Evolutionary conservation across 768 basidiomycete species (phyloP).

Genomic region (Leccinum boreale): DNA sequence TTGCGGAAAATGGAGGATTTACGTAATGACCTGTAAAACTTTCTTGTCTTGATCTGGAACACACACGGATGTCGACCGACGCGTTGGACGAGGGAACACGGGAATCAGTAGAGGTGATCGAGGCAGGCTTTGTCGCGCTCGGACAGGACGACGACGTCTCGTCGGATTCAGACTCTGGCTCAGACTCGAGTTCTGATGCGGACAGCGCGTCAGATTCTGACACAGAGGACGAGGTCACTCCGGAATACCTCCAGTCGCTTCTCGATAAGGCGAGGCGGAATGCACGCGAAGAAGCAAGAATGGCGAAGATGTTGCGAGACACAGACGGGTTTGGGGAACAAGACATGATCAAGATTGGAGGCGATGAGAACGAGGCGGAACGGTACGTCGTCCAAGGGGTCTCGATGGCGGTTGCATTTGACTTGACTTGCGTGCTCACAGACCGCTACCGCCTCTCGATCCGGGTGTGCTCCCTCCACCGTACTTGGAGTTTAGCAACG

Average conservation of each 20-base stretch:
- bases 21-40: constrained; percentile 12
- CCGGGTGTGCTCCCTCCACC: constrained; percentile 60
- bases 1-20: neutral
- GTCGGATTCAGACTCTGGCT: constrained; percentile 5
- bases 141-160: constrained; percentile 1
- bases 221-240: constrained; percentile 45
- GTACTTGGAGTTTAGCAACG: constrained; percentile 56
- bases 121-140: constrained; percentile 1
- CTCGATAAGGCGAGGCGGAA: constrained; percentile 60
- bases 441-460: constrained; percentile 61
- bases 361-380: constrained; percentile 30
- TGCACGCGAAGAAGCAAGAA: constrained; percentile 34
- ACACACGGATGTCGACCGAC: constrained; percentile 1
- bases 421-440: constrained; percentile 21
- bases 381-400: constrained; percentile 33
- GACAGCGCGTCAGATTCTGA: constrained; percentile 34
- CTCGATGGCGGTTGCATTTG: neutral
- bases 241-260: constrained; percentile 59
- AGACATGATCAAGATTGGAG: constrained; percentile 48
- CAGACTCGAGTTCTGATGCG: constrained; percentile 32
- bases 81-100: constrained; percentile 5
- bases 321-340: constrained; percentile 44
- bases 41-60: neutral
- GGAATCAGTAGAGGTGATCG: neutral
- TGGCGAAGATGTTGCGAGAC: constrained; percentile 23